Conservation (phyloP, 164 flowering plant genomes). For the Hamamelis virginiana region DNA sequence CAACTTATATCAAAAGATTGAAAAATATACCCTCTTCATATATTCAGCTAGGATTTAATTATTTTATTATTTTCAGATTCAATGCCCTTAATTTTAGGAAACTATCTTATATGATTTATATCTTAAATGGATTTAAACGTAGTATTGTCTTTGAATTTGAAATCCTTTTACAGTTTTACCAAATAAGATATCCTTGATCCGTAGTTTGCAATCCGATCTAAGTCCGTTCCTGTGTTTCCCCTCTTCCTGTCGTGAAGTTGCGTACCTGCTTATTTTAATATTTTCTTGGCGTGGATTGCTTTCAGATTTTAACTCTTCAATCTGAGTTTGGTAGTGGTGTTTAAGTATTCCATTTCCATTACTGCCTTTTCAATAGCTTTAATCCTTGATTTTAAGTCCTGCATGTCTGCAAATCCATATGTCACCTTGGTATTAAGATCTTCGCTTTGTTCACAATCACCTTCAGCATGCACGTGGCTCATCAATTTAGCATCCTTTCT, state of each 20-base stretch:
- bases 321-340: slow-evolving; percentile 28
- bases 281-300: slow-evolving; percentile 17
- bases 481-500: slow-evolving; percentile 21
- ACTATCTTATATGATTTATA: too few species aligned
- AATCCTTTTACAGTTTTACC: too few species aligned
- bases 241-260: background rate
- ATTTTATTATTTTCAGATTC: too few species aligned
- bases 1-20: too few species aligned
- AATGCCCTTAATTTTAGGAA: too few species aligned
- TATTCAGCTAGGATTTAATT: too few species aligned
- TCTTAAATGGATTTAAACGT: too few species aligned
- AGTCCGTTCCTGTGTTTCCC: slow-evolving; percentile 9
- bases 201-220: too few species aligned
- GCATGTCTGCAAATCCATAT: slow-evolving; percentile 27
- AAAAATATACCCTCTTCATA: too few species aligned
- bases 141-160: too few species aligned
- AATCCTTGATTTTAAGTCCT: slow-evolving; percentile 29
- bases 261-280: slow-evolving; percentile 11
- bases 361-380: slow-evolving; percentile 41
- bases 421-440: slow-evolving; percentile 11
- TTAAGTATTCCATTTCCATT: slow-evolving; percentile 29
- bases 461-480: slow-evolving; percentile 17
- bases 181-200: too few species aligned
- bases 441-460: slow-evolving; percentile 15
- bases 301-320: slow-evolving; percentile 34